A percentile compares a stretch with the other conserved stretches of the same genome.
Evolutionary conservation across 2,329 filamentous ascomycete genomes (phyloP).

Genomic region (Aspergillus floridensis): DNA sequence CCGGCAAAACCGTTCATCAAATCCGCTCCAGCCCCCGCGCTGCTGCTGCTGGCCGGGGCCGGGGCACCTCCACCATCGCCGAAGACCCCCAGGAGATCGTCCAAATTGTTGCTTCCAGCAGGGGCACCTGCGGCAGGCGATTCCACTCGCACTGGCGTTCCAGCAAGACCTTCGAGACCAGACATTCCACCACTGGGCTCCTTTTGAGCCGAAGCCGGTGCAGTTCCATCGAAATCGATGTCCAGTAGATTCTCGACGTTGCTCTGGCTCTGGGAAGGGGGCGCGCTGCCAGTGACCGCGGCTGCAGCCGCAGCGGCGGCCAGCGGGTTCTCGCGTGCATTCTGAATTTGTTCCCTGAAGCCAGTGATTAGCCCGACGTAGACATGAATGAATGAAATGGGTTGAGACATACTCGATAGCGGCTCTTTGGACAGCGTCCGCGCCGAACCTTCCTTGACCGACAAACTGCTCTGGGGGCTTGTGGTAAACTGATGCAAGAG

Average conservation of each 20-base stretch:
- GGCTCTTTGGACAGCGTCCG: slow-evolving; percentile 89
- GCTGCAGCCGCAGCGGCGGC: slow-evolving; percentile 74
- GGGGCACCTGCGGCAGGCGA: slow-evolving; percentile 43
- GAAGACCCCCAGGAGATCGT: slow-evolving; percentile 75
- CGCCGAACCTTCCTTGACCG: slow-evolving; percentile 88
- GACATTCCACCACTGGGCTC: slow-evolving; percentile 63
- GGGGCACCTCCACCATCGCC: slow-evolving; percentile 45
- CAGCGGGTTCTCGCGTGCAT: slow-evolving; percentile 89
- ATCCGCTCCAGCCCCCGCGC: slow-evolving; percentile 44
- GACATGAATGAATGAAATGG: not conserved
- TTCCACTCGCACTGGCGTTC: slow-evolving; percentile 52
- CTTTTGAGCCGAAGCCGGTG: slow-evolving; percentile 78
- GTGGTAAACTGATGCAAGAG: slow-evolving; percentile 95
- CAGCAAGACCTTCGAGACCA: slow-evolving; percentile 57
- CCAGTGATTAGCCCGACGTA: slow-evolving; percentile 18
- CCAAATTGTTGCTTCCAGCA: slow-evolving; percentile 61
- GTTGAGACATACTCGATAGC: slow-evolving; percentile 69
- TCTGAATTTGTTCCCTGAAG: slow-evolving; percentile 75
- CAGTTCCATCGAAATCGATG: slow-evolving; percentile 91
- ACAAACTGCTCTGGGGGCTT: slow-evolving; percentile 98
- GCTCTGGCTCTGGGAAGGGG: slow-evolving; percentile 56
- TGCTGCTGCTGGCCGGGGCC: slow-evolving; percentile 31
- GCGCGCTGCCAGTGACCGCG: slow-evolving; percentile 56
- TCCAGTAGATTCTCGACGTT: slow-evolving; percentile 95
- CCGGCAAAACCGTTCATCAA: slow-evolving; percentile 82